Conservation (phyloP, 257 asterid species). For the Fraxinus americana region DNA sequence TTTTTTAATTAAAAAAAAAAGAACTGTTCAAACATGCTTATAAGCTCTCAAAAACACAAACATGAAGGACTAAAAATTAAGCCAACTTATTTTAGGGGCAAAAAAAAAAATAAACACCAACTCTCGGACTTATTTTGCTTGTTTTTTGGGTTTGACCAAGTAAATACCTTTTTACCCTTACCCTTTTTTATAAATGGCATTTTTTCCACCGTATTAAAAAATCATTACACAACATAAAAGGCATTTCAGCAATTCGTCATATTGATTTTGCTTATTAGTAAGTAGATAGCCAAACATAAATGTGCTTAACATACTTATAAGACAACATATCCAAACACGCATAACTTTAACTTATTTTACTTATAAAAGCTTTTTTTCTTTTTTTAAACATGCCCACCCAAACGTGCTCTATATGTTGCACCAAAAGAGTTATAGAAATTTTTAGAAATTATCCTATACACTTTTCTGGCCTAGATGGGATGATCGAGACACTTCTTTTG, state of each 20-base stretch:
- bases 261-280: neutral
- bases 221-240: neutral
- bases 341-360: neutral
- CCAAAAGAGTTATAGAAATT: neutral
- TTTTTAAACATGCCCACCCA: neutral
- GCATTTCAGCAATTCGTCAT: neutral
- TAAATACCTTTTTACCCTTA: neutral
- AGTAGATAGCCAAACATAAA: neutral
- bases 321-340: neutral
- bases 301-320: neutral
- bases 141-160: neutral
- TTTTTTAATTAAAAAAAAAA: too few relatives aligned
- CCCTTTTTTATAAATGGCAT: neutral
- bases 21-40: too few relatives aligned
- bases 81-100: neutral
- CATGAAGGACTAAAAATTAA: neutral
- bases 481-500: neutral
- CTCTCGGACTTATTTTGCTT: neutral
- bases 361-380: neutral
- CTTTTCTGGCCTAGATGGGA: neutral
- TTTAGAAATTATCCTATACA: neutral
- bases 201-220: neutral
- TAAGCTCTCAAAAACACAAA: neutral
- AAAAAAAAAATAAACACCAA: neutral
- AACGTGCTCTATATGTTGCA: neutral